Conservation (phyloP, 2,329 filamentous ascomycete species). For the Alternaria angustiovoidea region DNA sequence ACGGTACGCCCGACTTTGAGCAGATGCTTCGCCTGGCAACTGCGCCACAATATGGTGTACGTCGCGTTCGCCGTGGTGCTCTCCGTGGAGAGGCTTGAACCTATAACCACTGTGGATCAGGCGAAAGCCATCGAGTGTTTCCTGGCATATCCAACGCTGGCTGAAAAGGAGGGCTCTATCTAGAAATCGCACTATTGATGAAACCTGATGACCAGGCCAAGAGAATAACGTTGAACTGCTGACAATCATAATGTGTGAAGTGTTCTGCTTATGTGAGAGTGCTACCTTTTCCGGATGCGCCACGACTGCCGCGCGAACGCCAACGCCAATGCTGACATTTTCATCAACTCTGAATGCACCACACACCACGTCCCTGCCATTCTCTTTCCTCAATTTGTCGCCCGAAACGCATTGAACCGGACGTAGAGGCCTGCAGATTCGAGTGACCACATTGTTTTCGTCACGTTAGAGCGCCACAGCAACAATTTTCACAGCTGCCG, state of each 20-base stretch:
- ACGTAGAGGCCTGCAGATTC: neutral
- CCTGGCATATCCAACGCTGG: neutral
- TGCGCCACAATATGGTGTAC: constrained; percentile 23
- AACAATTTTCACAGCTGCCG: constrained; percentile 22
- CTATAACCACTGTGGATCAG: neutral
- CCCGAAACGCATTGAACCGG: neutral
- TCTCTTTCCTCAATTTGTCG: neutral
- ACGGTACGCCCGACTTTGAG: constrained; percentile 49
- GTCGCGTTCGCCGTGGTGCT: constrained; percentile 18
- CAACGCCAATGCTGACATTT: neutral
- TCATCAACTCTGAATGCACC: neutral
- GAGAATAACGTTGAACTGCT: neutral
- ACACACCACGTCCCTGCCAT: neutral
- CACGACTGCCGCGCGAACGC: neutral
- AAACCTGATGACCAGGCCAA: neutral
- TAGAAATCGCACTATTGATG: neutral
- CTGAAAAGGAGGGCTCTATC: neutral
- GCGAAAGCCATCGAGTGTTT: neutral
- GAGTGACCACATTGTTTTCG: constrained; percentile 1
- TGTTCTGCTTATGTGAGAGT: neutral
- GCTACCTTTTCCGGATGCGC: neutral
- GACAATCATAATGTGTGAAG: neutral
- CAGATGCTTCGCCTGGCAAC: constrained; percentile 42
- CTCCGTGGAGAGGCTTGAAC: neutral
- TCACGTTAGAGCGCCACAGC: neutral